Base-by-base conservation (phyloP, 129 eudicot genomes). In the Saussurea involucrata region DNA sequence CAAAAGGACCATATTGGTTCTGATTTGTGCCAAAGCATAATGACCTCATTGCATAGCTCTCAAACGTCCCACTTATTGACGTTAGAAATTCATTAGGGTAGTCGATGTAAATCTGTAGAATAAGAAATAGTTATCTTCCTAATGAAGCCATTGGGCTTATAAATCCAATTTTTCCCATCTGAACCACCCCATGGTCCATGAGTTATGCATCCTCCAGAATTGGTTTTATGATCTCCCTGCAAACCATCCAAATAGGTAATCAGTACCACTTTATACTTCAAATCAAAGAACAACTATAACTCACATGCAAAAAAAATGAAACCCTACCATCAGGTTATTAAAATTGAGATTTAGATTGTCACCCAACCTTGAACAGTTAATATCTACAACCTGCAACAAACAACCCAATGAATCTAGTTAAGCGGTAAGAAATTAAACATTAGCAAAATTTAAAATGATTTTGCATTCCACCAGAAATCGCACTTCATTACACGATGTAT, bases 1-100 rank as follows among this genome's bases (percentile, higher is more conserved):
- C 88, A 58, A 36, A 80, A 1, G 85, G 88, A 4, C 85, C 88
- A 63, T 80, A 85, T 5, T 6, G n/a, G 2, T 20, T 71, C 25
- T 20, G 36, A 46, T 85, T 80, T 13, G 79, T 85, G 27, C 4
- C 49, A 11, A 85, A 80, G 12, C 46, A 21, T 24, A 85, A 49
- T 5, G 83, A 85, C 22, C 0, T 61, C 28, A 0, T 17, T 1
- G 28, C 77, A n/a, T n/a, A n/a, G n/a, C n/a, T n/a, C n/a, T n/a
- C 88, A 40, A 2, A 34, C 5, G 74, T 20, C 13, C 84, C 82
- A 13, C 72, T 65, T 7, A 82, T 69, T 3, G 72, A 68, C 1
- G 75, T 66, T 36, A 82, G 44, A 33, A 58, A 70, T 46, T 82
- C 81, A 8, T 34, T 29, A 40, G 79, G 82, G 55, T 53, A 46